Conservation (phyloP, 1,139 yeast species). For the Candida sojae region DNA sequence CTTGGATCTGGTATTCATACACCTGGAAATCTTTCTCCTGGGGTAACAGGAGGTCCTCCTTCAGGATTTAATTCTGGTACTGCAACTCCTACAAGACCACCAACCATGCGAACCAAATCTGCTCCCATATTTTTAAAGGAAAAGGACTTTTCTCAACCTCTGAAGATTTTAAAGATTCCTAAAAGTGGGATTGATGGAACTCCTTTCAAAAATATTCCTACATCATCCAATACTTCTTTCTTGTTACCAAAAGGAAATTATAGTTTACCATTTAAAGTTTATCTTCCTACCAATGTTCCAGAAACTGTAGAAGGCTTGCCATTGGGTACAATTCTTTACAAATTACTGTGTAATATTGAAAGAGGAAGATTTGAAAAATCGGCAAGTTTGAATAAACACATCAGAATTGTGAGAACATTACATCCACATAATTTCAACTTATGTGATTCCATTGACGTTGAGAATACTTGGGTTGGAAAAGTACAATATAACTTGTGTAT, state of each 20-base stretch:
- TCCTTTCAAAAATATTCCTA: conserved; percentile 31
- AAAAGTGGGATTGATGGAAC: conserved; percentile 47
- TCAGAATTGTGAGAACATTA: conserved; percentile 50
- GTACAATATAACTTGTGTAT: conserved; percentile 62
- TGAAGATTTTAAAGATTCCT: conserved; percentile 26
- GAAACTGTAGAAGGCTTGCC: conserved; percentile 69
- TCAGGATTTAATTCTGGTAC: conserved; percentile 10
- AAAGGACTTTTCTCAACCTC: conserved; percentile 9
- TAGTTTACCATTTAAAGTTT: conserved; percentile 59
- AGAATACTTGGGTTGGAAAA: conserved; percentile 65
- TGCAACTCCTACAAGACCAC: conserved; percentile 13
- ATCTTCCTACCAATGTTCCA: conserved; percentile 59
- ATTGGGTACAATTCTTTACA: conserved; percentile 58
- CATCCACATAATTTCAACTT: conserved; percentile 52
- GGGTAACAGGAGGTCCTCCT: conserved; percentile 15
- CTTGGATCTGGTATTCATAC: conserved; percentile 12
- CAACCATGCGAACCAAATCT: conserved; percentile 9
- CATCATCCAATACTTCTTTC: conserved; percentile 36
- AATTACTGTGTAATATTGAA: conserved; percentile 55
- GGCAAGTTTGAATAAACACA: conserved; percentile 31
- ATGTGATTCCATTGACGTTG: conserved; percentile 58
- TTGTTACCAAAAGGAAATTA: conserved; percentile 66
- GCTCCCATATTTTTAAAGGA: conserved; percentile 9
- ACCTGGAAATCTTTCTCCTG: conserved; percentile 16
- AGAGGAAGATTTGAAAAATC: conserved; percentile 52